Evolutionary conservation across 2,329 filamentous ascomycete species (phyloP).

Genomic region (Whalleya microplaca): DNA sequence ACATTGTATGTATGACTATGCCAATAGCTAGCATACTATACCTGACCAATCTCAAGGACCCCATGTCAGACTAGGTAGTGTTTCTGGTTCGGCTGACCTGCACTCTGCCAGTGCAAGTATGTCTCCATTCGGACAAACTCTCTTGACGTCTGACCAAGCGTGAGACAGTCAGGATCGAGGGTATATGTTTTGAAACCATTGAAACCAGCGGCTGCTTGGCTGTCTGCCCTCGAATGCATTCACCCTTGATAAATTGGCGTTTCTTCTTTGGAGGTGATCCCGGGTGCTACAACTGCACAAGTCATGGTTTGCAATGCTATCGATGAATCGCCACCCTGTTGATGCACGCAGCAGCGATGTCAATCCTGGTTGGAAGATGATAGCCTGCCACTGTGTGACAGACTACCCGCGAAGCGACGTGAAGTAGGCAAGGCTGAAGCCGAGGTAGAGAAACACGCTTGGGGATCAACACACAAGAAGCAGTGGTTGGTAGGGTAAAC

Average conservation of each 20-base stretch:
- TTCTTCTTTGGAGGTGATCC: constrained; percentile 1
- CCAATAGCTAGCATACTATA: not conserved
- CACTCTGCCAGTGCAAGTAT: not conserved
- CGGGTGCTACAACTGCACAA: not conserved
- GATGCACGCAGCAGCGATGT: not conserved
- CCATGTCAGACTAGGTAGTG: constrained; percentile 7
- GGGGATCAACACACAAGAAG: not conserved
- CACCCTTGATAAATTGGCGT: not conserved
- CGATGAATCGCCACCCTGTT: not conserved
- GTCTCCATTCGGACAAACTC: constrained; percentile 15
- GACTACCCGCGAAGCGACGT: constrained; percentile 22
- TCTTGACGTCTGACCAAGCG: not conserved
- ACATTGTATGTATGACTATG: not conserved
- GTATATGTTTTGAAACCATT: constrained; percentile 6
- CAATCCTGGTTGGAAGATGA: not conserved
- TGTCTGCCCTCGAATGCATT: constrained; percentile 5
- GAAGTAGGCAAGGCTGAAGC: constrained; percentile 24
- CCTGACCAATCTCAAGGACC: not conserved
- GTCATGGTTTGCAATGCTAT: not conserved
- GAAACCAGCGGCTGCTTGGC: constrained; percentile 11
- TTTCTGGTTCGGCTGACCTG: constrained; percentile 16
- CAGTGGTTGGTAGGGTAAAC: constrained; percentile 3
- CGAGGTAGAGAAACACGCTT: not conserved
- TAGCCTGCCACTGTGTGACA: constrained; percentile 27
- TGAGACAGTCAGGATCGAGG: not conserved